Evolutionary conservation across 495 filamentous ascomycete genomes (phyloP).

Genomic region (Rhizodiscina lignyota): DNA sequence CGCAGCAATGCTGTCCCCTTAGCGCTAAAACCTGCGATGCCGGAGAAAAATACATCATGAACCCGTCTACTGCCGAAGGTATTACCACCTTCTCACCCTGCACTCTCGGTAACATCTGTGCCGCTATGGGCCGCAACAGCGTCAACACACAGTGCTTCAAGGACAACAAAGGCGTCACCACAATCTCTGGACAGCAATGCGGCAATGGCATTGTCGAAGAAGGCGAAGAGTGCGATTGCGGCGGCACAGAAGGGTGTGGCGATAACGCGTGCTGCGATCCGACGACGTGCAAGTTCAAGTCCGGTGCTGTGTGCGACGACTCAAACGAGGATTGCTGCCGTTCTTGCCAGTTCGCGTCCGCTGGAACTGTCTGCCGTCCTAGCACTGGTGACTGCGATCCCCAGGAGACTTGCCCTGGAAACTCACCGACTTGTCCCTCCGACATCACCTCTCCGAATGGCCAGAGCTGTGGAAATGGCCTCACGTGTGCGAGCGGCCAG

Average conservation of each 20-base stretch:
- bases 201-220: conserved; percentile 94
- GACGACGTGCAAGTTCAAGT: conserved; percentile 73
- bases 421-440: conserved; percentile 50
- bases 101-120: conserved; percentile 86
- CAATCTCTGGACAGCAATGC: conserved; percentile 73
- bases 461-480: conserved; percentile 40
- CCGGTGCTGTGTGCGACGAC: conserved; percentile 66
- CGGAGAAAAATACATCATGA: conserved; percentile 74
- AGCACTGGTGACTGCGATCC: conserved; percentile 71
- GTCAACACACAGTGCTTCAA: conserved; percentile 62
- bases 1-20: conserved; percentile 79
- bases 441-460: conserved; percentile 60
- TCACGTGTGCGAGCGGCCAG: conserved; percentile 84
- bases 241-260: conserved; percentile 53
- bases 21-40: conserved; percentile 56
- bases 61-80: conserved; percentile 59
- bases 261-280: conserved; percentile 71
- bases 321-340: conserved; percentile 81
- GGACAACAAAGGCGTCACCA: conserved; percentile 68
- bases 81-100: conserved; percentile 75
- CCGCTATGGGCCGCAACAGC: conserved; percentile 65
- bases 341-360: conserved; percentile 53
- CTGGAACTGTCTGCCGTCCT: conserved; percentile 56
- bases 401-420: conserved; percentile 66
- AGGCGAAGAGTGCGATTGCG: conserved; percentile 94